Conservation (phyloP, 2,329 filamentous ascomycete species). For the Fusarium compactum region DNA sequence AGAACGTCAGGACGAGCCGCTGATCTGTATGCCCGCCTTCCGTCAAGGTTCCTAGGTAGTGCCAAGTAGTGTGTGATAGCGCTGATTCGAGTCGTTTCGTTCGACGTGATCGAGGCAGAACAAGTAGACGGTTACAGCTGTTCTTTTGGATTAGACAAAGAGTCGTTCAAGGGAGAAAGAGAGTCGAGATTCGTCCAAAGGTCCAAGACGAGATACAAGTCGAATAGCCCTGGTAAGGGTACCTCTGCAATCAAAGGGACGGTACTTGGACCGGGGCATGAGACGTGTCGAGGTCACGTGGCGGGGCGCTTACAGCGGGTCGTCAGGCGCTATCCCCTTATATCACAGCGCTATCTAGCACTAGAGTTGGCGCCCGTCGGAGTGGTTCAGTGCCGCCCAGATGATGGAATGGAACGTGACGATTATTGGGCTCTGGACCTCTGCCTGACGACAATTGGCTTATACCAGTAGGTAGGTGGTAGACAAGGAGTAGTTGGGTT, state of each 20-base stretch:
- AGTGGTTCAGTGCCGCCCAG: conserved; percentile 19
- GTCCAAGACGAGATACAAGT: conserved; percentile 46
- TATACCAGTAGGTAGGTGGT: not conserved
- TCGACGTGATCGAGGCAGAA: conserved; percentile 19
- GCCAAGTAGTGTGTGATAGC: conserved; percentile 24
- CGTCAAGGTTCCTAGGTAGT: conserved; percentile 42
- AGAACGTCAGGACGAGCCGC: conserved; percentile 45
- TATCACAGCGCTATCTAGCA: conserved; percentile 44
- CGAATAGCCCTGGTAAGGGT: conserved; percentile 39
- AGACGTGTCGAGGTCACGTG: conserved; percentile 45
- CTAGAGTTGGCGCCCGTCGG: conserved; percentile 44
- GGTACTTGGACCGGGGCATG: conserved; percentile 44
- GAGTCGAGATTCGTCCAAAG: conserved; percentile 40
- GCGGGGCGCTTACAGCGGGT: conserved; percentile 36
- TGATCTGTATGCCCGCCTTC: conserved; percentile 40
- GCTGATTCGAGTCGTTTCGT: conserved; percentile 19
- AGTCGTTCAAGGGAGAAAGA: conserved; percentile 38
- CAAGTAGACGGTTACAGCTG: conserved; percentile 17
- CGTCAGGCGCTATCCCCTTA: conserved; percentile 39
- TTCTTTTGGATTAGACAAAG: conserved; percentile 37
- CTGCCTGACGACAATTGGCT: conserved; percentile 9
- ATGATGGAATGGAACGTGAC: conserved; percentile 11
- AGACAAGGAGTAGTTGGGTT: not conserved
- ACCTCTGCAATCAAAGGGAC: conserved; percentile 46
- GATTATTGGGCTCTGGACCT: not conserved